Evolutionary conservation across 2,329 filamentous ascomycete genomes (phyloP), one percentile per base, ranked within the genome.

Genomic region (Fusarium sororula): DNA sequence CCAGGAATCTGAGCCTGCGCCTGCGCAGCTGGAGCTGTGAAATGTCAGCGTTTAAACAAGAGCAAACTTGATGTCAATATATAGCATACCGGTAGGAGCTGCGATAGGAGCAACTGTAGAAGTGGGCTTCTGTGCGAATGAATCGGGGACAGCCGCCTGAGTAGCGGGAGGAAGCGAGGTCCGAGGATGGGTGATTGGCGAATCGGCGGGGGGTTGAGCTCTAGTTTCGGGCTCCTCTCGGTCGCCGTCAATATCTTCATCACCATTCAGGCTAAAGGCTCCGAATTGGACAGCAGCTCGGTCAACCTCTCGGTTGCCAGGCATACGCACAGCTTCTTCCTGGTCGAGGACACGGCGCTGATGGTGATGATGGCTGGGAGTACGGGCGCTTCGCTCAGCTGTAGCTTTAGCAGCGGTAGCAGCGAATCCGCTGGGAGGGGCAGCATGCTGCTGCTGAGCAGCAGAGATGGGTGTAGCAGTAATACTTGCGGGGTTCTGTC

Each of bases 261-360:
- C 89, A 60, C 92, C 95, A 80, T 94, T 95, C 79, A 99, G 84
- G 80, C 93, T 97, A 87, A 99, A 94, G 82, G 95, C 97, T 73
- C 96, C 96, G 82, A 99, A 99, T 81, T 98, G 96, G 55, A 99
- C 95, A 56, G 95, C 93, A 75, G 96, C 91, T 78, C 95, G 92
- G 81, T 98, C 96, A 35, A 99, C 93, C 60, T 96, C 95, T 76
- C 96, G 95, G 85, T 98, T 98, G 68, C 94, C 95, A 51, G 96
- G 96, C 96, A 99, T 98, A 74, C 98, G 95, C 45, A 99, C 96
- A 67, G 96, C 94, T 85, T 99, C 96, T 83, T 98, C 95, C 81
- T 99, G 96, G 78, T 98, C 95, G 79, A 97, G 88, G 61, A 98
- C 89, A 79, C 94, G 93, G 75, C 96, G 91, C 82, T 97, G 93